Evolutionary conservation across 805 yeast species (phyloP).

Genomic region (Starmerella etchellsii): DNA sequence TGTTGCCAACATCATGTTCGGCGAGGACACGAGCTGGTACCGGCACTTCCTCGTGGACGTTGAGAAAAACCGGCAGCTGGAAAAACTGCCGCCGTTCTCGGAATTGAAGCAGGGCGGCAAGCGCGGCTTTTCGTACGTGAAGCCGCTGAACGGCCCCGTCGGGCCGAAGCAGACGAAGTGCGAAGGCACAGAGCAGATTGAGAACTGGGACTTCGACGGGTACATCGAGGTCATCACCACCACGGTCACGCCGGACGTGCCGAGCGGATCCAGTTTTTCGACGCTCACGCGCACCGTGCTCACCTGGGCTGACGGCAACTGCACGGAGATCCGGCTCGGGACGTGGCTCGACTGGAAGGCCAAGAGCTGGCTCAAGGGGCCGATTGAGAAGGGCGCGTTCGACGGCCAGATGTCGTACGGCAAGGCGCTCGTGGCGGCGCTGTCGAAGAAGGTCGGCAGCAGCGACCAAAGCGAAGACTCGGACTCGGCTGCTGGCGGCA

Average conservation of each 20-base stretch:
- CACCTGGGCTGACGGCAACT: constrained; percentile 61
- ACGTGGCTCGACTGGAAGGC: constrained; percentile 75
- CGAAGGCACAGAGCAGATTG: constrained; percentile 49
- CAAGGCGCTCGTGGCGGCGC: constrained; percentile 34
- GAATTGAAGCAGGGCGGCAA: constrained; percentile 23
- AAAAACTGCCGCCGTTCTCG: constrained; percentile 19
- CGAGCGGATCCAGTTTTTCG: constrained; percentile 72
- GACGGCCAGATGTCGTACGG: constrained; percentile 66
- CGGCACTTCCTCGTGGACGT: constrained; percentile 29
- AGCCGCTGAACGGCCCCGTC: constrained; percentile 64
- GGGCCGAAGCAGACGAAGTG: constrained; percentile 91
- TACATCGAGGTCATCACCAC: constrained; percentile 49
- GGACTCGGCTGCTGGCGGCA: neutral
- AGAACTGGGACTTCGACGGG: constrained; percentile 39
- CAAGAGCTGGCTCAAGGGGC: constrained; percentile 78
- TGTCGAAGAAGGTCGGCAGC: constrained; percentile 20
- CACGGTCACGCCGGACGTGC: constrained; percentile 84
- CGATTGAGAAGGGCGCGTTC: constrained; percentile 73
- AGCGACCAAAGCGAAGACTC: neutral
- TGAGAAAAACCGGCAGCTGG: constrained; percentile 26
- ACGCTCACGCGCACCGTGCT: constrained; percentile 30
- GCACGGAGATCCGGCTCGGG: constrained; percentile 55
- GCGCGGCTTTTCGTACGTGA: constrained; percentile 48
- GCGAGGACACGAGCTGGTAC: constrained; percentile 39
- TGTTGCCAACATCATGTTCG: constrained; percentile 57